Base-by-base conservation (phyloP, 176 grass and related monocot genomes). In the Pharus latifolius region DNA sequence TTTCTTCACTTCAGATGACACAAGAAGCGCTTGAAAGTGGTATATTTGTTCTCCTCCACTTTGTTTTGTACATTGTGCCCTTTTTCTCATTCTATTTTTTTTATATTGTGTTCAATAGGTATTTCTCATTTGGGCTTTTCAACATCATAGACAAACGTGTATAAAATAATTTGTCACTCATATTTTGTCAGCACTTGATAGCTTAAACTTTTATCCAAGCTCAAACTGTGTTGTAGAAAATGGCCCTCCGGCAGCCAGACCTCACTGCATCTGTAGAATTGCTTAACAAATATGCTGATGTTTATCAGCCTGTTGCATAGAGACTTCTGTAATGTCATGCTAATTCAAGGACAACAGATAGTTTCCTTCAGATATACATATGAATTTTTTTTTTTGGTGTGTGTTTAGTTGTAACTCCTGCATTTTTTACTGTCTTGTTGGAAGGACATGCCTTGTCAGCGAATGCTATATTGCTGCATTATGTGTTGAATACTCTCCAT, bases 1-100 rank as follows among this genome's bases (percentile, higher is more conserved):
- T 85, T 72, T 80, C 65, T 76, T 85, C 81, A n/a, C 89, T 92
- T 73, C 78, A 88, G 55, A 78, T 75, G 22, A 78, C 85, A 56
- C 82, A 92, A 51, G 65, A 80, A 79, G 82, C 74, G n/a, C 64
- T 92, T 56, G 78, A 82, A 85, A 82, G 25, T 60, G 89, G 89
- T 92, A 88, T 27, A 23, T 10, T 12, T 63, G 27, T 43, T 79
- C 14, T 59, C 17, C 54, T 61, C 31, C 0, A 54, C n/a, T 11
- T 22, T 9, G 11, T 56, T 46, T 63, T 24, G 49, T n/a, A 16
- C n/a, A n/a, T n/a, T 60, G 23, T 3, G 5, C 57, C 15, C 32
- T 43, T 23, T 43, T 67, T 56, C 49, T 15, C 28, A 58, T 70
- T 17, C 0, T 6, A 20, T 64, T 34, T 46, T 44, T 63, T 42